These are phyloP conservation scores for Colletotrichum echinochloae DNA, from an alignment of 2,329 filamentous ascomycete species.

Conservation along the genomic window DNA sequence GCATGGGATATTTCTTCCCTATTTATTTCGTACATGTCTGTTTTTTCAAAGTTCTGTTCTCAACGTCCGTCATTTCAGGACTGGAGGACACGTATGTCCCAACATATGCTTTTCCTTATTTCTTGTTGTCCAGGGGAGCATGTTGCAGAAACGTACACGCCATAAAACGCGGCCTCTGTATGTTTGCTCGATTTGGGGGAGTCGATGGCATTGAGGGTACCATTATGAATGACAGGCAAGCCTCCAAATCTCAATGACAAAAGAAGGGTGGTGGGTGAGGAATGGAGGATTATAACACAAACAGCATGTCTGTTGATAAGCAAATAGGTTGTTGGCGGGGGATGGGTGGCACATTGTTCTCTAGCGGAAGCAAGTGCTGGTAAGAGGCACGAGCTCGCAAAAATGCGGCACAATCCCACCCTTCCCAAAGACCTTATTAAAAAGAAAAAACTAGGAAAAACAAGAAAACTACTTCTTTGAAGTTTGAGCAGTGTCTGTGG, in stretches of 20 bases:
- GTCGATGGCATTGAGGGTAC: not conserved
- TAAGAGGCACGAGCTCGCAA: constrained; percentile 8
- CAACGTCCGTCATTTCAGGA: not conserved
- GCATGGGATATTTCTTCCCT: not conserved
- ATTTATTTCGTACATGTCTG: not conserved
- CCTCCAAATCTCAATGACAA: not conserved
- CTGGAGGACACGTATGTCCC: not conserved
- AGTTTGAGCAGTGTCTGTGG: no score
- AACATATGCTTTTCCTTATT: not conserved
- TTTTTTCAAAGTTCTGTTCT: constrained; percentile 7
- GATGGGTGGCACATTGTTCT: not conserved
- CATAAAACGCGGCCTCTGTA: constrained; percentile 7
- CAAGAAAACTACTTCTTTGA: not conserved
- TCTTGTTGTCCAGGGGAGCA: not conserved
- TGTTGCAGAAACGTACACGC: not conserved
- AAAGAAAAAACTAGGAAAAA: constrained; percentile 3
- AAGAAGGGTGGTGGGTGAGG: not conserved
- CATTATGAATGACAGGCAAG: not conserved
- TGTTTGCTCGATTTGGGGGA: not conserved
- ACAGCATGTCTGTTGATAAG: not conserved
- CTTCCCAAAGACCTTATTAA: not conserved
- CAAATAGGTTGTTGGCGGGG: not conserved
- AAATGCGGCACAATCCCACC: not conserved
- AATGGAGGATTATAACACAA: not conserved
- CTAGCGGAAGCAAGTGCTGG: constrained; percentile 17